Base-by-base conservation (phyloP, 352 stramenopile species). In the Phytopythium litorale region DNA sequence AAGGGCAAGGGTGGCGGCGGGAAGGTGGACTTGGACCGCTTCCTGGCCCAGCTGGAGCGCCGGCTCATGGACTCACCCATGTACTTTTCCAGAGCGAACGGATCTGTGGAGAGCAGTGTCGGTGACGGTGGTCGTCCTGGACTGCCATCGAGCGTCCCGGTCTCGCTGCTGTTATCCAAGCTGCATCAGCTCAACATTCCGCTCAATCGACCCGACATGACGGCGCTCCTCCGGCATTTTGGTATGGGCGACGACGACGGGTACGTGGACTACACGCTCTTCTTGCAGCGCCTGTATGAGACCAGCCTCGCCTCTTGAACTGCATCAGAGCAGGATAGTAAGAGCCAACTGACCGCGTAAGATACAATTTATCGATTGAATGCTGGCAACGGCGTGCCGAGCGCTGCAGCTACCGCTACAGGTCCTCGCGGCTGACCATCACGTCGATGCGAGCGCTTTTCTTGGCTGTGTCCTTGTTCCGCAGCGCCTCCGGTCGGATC, bases 101-200 rank as follows among this genome's bases (percentile, higher is more conserved):
- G 19, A 56, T 56, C 35, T n/a, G 13, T 35, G 16, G 18, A 30
- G 33, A 56, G 30, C 30, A 42, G 18, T 23, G 28, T 58, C 23
- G 32, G 28, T 1, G 52, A 63, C 19, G 60, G 58, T 25, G 2
- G 12, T 3, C 18, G 38, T 16, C 35, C 67, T 7, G 43, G 60
- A n/a, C 62, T 50, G 32, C 38, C 54, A 33, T 13, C 21, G 16
- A 15, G 37, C 8, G 75, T 84, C 15, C 49, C 63, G 0, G 62
- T 70, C n/a, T 30, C 56, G 5, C 32, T 81, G 40, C 42, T 88
- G 23, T 56, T 78, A n/a, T 68, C 62, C 2, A 75, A 67, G 43
- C 68, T 88, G 6, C 72, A 82, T 35, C 71, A 79, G 37, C 73
- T 88, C 37, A 76, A 79, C 28, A 70, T 88, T 52, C 63, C 65